A percentile compares a stretch with the other conserved stretches of the same genome.
Evolutionary conservation across 148 eudicot genomes (phyloP).

Genomic region (Bassia scoparia): DNA sequence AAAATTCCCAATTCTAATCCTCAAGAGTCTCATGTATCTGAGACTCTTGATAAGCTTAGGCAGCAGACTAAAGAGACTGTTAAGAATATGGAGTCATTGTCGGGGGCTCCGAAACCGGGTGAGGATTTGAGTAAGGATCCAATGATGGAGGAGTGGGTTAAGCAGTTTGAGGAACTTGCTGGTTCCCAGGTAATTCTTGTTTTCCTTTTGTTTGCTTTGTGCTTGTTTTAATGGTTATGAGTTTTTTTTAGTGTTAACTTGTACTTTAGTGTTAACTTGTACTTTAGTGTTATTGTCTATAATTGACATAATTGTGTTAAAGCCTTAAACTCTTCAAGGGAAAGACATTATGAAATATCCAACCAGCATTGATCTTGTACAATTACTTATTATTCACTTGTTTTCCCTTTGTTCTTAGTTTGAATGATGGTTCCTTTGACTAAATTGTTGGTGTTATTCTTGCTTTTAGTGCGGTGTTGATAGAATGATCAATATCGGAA

Average conservation of each 20-base stretch:
- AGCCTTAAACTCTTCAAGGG: no score
- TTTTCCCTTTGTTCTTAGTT: not conserved
- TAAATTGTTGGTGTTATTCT: not conserved
- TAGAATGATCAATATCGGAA: not conserved
- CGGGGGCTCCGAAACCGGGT: conserved; percentile 37
- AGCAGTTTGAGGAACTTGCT: conserved; percentile 89
- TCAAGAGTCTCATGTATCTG: conserved; percentile 67
- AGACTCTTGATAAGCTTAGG: conserved; percentile 85
- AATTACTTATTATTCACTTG: no score
- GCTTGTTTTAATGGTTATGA: not conserved
- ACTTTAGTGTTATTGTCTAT: not conserved
- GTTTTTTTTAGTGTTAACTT: not conserved
- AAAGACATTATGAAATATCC: no score
- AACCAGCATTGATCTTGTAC: not conserved
- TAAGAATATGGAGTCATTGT: conserved; percentile 68
- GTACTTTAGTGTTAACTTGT: not conserved
- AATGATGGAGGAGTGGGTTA: conserved; percentile 90
- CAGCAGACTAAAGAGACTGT: conserved; percentile 92
- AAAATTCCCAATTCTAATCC: conserved; percentile 40
- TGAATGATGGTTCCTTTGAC: not conserved
- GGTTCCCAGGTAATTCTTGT: conserved; percentile 58
- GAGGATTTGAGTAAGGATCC: conserved; percentile 49
- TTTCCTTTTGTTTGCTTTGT: not conserved
- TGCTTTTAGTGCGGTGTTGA: not conserved
- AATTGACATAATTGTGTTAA: no score